Percentiles rank a stretch among this genome's conserved stretches.
These are phyloP conservation scores for Neoboletus subvelutipes DNA, from an alignment of 768 basidiomycete genomes.

Conservation along the genomic window DNA sequence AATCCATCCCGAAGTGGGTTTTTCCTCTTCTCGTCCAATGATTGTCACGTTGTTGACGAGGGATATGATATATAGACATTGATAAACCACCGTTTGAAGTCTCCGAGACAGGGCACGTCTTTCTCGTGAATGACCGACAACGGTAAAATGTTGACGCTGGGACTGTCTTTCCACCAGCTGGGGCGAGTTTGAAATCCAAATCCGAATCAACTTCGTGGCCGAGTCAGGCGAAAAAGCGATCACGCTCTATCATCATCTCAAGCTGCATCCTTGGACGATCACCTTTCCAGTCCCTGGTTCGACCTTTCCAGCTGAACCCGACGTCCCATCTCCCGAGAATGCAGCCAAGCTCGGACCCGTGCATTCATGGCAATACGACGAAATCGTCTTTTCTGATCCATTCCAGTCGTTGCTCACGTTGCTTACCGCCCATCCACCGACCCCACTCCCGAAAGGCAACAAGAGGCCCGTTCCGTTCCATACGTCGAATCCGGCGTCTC, in stretches of 20 bases:
- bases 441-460: conserved; percentile 61
- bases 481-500: conserved; percentile 52
- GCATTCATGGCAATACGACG: conserved; percentile 98
- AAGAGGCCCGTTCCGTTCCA: conserved; percentile 74
- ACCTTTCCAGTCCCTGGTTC: conserved; percentile 26
- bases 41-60: not conserved
- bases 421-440: conserved; percentile 81
- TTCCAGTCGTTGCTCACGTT: conserved; percentile 82
- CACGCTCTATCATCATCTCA: conserved; percentile 88
- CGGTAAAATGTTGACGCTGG: not conserved
- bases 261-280: conserved; percentile 86
- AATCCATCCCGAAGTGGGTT: conserved; percentile 83
- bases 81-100: conserved; percentile 95
- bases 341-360: conserved; percentile 75
- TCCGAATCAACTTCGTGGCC: conserved; percentile 83
- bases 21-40: not conserved
- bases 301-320: conserved; percentile 47
- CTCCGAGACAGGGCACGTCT: conserved; percentile 84
- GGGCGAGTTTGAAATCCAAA: conserved; percentile 98
- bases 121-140: not conserved
- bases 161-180: conserved; percentile 53
- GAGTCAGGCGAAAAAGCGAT: conserved; percentile 93
- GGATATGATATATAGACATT: conserved; percentile 56
- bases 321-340: conserved; percentile 64
- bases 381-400: conserved; percentile 94